Conservation (phyloP, 257 asterid species). For the Eustoma russellianum region DNA sequence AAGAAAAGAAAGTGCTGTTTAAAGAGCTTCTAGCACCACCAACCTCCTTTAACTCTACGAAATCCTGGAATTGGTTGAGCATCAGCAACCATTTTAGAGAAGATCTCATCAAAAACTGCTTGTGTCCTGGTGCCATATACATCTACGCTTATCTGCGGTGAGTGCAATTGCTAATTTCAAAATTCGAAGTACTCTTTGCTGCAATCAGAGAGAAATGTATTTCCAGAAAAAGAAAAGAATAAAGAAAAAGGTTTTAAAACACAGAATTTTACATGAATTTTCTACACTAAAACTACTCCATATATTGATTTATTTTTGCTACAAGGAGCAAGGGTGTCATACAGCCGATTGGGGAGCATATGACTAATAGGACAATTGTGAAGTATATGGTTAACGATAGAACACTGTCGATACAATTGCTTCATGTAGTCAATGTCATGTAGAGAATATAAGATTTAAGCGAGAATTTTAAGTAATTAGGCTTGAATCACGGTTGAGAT, state of each 20-base stretch:
- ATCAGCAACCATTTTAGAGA: conserved; percentile 49
- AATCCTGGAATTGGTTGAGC: conserved; percentile 67
- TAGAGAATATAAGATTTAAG: too few species aligned
- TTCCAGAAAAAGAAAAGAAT: neutral
- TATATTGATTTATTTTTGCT: too few species aligned
- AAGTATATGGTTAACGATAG: too few species aligned
- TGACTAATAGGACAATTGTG: too few species aligned
- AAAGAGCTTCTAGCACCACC: neutral
- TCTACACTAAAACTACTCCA: too few species aligned
- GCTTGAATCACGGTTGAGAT: too few species aligned
- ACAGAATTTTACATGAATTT: neutral
- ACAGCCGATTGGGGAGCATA: too few species aligned
- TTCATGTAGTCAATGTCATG: too few species aligned
- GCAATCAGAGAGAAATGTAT: neutral
- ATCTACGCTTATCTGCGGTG: conserved; percentile 29
- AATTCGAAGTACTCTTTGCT: neutral
- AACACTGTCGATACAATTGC: too few species aligned
- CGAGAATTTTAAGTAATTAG: too few species aligned
- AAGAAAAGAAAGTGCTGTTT: neutral
- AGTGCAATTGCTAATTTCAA: conserved; percentile 1
- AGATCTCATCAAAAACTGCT: conserved; percentile 36
- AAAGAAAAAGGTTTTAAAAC: too few species aligned
- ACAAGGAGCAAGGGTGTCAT: neutral
- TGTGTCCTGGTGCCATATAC: conserved; percentile 38
- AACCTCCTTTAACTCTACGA: conserved; percentile 67